These are phyloP conservation scores for Fusarium luffae DNA, from an alignment of 2,329 filamentous ascomycete species.

Conservation along the genomic window DNA sequence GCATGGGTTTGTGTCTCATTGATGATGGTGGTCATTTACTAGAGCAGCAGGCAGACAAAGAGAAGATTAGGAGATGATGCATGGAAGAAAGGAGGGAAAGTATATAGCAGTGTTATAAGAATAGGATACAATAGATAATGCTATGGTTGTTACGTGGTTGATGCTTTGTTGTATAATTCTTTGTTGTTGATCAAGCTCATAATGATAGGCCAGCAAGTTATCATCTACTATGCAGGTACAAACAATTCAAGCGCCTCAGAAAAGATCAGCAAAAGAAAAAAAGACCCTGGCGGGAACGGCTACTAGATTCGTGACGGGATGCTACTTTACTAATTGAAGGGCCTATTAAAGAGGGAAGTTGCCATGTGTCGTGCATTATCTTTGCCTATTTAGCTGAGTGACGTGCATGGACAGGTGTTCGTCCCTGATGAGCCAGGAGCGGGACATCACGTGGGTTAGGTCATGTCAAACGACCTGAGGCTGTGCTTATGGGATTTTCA, in stretches of 20 bases:
- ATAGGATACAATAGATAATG: neutral
- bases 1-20: slow-evolving; percentile 31
- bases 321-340: slow-evolving; percentile 12
- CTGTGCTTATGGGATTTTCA: rapidly evolving
- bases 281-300: slow-evolving; percentile 9
- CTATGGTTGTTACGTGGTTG: neutral
- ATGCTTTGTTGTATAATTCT: neutral
- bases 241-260: slow-evolving; percentile 17
- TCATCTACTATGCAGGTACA: neutral
- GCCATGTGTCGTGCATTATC: slow-evolving; percentile 35
- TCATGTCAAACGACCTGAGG: slow-evolving; percentile 39
- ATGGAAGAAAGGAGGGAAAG: neutral
- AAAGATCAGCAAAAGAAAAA: slow-evolving; percentile 8
- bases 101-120: neutral
- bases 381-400: slow-evolving; percentile 26
- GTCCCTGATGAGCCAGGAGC: slow-evolving; percentile 36
- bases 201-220: neutral
- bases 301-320: neutral
- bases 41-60: slow-evolving; percentile 17
- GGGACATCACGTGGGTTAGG: slow-evolving; percentile 33
- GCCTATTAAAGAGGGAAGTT: slow-evolving; percentile 17
- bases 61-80: neutral
- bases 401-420: slow-evolving; percentile 38
- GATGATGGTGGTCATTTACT: slow-evolving; percentile 33
- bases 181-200: slow-evolving; percentile 8